Percentiles rank a stretch among this genome's conserved stretches.
phyloP scores from a whole-genome alignment of 2,329 filamentous ascomycete genomes.

The Diaporthe ampelina region DNA sequence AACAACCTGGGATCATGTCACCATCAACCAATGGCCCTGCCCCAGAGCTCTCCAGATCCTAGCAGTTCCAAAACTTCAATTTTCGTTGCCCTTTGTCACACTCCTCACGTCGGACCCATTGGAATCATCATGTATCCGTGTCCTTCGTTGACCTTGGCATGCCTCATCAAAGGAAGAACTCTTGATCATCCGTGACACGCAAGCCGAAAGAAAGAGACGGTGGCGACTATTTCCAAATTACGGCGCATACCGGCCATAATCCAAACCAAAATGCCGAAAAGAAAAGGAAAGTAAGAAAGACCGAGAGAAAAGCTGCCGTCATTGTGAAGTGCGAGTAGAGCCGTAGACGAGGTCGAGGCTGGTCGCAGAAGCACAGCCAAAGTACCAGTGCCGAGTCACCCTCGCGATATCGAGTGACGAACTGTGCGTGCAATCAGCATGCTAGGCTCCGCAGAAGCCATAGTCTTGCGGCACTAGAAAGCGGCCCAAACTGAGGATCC shows the following conservation, averaged over 20 bases:
- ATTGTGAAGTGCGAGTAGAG: neutral
- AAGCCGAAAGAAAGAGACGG: neutral
- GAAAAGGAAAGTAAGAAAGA: neutral
- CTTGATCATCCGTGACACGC: neutral
- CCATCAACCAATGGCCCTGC: neutral
- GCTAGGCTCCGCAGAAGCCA: neutral
- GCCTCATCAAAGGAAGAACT: neutral
- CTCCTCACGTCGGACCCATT: neutral
- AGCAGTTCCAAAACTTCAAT: neutral
- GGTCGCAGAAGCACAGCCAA: neutral
- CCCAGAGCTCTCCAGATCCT: conserved; percentile 21
- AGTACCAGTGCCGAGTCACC: neutral
- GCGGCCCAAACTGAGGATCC: neutral
- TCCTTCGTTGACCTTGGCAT: neutral
- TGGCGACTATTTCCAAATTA: neutral
- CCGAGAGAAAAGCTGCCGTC: neutral
- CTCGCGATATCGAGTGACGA: neutral
- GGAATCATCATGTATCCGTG: neutral
- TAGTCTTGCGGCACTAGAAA: neutral
- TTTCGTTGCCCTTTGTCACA: neutral
- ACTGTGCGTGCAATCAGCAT: neutral
- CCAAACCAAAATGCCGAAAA: neutral
- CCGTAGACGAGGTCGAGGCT: neutral
- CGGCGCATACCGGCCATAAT: neutral
- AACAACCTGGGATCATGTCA: neutral